These are phyloP conservation scores for Bidens hawaiensis DNA, from an alignment of 140 eudicot species.

Conservation along the genomic window DNA sequence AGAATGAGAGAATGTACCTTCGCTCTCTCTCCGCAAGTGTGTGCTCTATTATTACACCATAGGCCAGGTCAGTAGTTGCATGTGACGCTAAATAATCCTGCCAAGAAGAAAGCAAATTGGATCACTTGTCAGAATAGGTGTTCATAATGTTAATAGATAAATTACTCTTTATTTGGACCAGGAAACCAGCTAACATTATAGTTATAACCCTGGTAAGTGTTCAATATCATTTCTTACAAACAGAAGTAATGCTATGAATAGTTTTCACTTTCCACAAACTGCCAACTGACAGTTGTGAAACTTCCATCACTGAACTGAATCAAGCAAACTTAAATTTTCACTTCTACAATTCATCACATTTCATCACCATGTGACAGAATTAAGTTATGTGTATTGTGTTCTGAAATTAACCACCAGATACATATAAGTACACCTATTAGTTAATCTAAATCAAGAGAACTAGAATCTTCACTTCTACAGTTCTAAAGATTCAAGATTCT, in stretches of 20 bases:
- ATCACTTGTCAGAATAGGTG: constrained; percentile 18
- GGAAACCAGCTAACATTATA: neutral
- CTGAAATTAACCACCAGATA: constrained; percentile 10
- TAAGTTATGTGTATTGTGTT: neutral
- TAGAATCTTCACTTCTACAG: neutral
- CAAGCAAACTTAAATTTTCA: neutral
- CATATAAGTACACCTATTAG: neutral
- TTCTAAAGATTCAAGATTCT: neutral
- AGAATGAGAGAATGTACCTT: constrained; percentile 41
- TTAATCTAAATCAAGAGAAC: constrained; percentile 2
- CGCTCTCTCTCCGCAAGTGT: constrained; percentile 98
- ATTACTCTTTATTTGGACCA: neutral
- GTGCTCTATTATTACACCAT: constrained; percentile 87
- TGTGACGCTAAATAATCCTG: constrained; percentile 92
- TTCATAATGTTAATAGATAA: constrained; percentile 3
- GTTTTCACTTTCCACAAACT: constrained; percentile 3
- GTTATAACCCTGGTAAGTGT: neutral
- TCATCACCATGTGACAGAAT: constrained; percentile 4
- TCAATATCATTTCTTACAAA: neutral
- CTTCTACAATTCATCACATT: neutral
- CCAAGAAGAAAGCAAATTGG: constrained; percentile 27
- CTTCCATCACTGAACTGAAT: constrained; percentile 7
- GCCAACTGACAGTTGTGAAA: neutral
- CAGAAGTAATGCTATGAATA: constrained; percentile 1
- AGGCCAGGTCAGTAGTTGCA: constrained; percentile 88